Base-by-base conservation (phyloP, 2,329 filamentous ascomycete genomes). In the Sporothrix sp. region DNA sequence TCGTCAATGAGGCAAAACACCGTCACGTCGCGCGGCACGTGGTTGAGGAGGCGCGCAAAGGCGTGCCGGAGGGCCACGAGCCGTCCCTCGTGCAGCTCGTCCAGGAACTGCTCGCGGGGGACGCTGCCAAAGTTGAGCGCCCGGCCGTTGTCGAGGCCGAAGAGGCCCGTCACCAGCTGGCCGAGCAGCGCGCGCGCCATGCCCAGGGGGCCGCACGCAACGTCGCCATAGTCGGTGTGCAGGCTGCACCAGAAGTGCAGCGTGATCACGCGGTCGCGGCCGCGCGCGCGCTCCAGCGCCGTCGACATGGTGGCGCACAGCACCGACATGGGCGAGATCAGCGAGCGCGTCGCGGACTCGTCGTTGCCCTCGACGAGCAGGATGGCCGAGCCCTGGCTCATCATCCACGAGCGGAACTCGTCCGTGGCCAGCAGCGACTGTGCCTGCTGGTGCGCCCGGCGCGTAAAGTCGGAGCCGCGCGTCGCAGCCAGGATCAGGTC, bases 171-270 rank as follows among this genome's bases (percentile, higher is more conserved):
- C 18, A 38, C 36, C 11, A 52, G 51, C 51, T 52, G 46, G 8
- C 75, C 62, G 3, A 52, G 40, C 7, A 55, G 30, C 9, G 46
- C 32, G 3, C 53, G 53, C 10, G 53, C 23, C 33, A 55, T 38
- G 4, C 53, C 53, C 2, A 27, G 18, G 11, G 53, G 53, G 1
- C 53, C 53, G 7, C n/a, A 48, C 9, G n/a, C 18, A n/a, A n/a
- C n/a, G 18, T 48, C 46, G 4, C 32, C 38, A 5, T 13, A 1
- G 6, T 35, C 16, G 1, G 25, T 27, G 14, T 56, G 54, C 4
- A 52, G 38, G 1, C 54, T 43, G 38, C 52, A 54, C 39, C 52
- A 54, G 32, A 45, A 52, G 11, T 36, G 35, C 38, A 56, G 27
- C 2, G 48, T 9, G 6, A 52, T n/a, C 10, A 35, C 37, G 6